Base-by-base conservation (phyloP, 2,329 filamentous ascomycete genomes). In the Claviceps fusiformis region DNA sequence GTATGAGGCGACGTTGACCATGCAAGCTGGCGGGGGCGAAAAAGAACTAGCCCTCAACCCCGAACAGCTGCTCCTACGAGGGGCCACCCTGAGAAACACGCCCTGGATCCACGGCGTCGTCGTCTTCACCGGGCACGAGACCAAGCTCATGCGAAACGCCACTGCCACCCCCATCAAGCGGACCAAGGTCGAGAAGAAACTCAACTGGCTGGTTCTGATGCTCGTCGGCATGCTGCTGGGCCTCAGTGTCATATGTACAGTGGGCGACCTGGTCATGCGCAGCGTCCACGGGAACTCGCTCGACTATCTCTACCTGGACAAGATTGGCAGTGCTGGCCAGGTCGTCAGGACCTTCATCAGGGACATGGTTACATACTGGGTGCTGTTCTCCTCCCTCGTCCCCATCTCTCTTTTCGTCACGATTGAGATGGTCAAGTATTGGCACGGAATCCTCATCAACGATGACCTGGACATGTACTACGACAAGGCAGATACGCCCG, bases 401-500 rank as follows among this genome's bases (percentile, higher is more conserved):
- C 93, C 93, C 39, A 96, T 98, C 64, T 97, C 92, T 35, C 84
- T 98, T 3, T 98, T 98, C 68, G 93, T 98, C 59, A 98, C 93
- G 0, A 84, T 98, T 53, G 93, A 98, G 71, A 80, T 98, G 61
- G 92, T 98, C 73, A 98, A 98, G 71, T 96, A 97, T 68, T 95
- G 87, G 76, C 91, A 95, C 62, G 93, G 89, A n/a, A 93, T 93
- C 63, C 81, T 98, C 59, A 98, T 98, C 70, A 95, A 95, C 67
- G 92, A 91, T 55, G 95, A 98, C 67, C 78, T 98, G 55, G 93
- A 98, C 67, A 98, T 98, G 63, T 98, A 98, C 72, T 89, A 98
- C 68, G 88, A 95, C 64, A 88, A 89, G 67, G 95, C 86, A 0
- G 91, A 98, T 64, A 98, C 92, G 0, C 90, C 93, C 13, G 91